A percentile compares a stretch with the other conserved stretches of the same genome.
Conservation (phyloP, 306 rosid genomes). For the Medicago truncatula region DNA sequence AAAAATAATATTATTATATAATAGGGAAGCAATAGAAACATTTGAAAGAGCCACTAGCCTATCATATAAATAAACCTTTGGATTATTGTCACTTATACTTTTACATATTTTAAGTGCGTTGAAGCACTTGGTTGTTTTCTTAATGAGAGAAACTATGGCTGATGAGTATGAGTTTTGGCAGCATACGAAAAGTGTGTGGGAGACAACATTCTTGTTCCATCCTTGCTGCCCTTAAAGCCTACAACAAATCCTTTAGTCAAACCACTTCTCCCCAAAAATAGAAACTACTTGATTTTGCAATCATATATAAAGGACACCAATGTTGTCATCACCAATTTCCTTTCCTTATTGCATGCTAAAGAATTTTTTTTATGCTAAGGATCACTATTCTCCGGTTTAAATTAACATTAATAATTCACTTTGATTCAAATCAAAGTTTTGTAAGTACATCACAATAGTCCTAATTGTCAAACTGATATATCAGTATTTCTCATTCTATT, state of each 20-base stretch:
- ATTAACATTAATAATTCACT: neutral
- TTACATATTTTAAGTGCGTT: conserved; percentile 53
- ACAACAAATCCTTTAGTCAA: conserved; percentile 56
- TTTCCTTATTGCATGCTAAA: conserved; percentile 37
- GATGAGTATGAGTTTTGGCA: conserved; percentile 49
- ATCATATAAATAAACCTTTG: conserved; percentile 17
- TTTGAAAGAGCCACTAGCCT: neutral
- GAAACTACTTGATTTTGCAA: conserved; percentile 43
- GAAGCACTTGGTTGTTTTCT: conserved; percentile 55
- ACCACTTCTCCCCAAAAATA: conserved; percentile 40
- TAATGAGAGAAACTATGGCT: conserved; percentile 54
- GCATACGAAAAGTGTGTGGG: conserved; percentile 73
- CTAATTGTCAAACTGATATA: too few relatives aligned
- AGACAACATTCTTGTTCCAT: conserved; percentile 71
- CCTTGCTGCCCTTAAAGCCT: conserved; percentile 59
- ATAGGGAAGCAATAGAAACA: too few relatives aligned
- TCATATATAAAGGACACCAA: conserved; percentile 3
- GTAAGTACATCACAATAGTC: too few relatives aligned
- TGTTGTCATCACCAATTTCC: conserved; percentile 33
- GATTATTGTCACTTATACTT: conserved; percentile 37
- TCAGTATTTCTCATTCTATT: too few relatives aligned
- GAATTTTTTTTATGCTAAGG: conserved; percentile 1
- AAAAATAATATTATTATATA: too few relatives aligned
- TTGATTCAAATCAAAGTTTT: too few relatives aligned
- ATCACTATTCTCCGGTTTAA: neutral